Conservation (phyloP, 106 monocot species). For the Xerophyta viscosa region DNA sequence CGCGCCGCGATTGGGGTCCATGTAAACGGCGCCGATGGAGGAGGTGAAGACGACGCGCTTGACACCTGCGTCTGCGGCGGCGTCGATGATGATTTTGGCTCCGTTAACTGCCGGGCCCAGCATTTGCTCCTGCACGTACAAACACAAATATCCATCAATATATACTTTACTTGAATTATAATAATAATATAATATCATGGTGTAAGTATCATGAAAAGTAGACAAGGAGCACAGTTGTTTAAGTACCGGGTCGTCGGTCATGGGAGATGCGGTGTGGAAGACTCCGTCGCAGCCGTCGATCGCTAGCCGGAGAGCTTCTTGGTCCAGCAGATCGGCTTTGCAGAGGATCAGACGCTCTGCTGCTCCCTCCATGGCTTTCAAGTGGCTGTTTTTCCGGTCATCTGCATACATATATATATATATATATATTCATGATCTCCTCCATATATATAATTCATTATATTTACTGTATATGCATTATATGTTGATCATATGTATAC, state of each 20-base stretch:
- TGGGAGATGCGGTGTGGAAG: constrained; percentile 48
- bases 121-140: constrained; percentile 21
- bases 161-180: background rate
- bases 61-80: constrained; percentile 21
- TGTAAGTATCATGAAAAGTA: too few relatives aligned
- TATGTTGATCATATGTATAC: background rate
- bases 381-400: constrained; percentile 31
- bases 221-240: background rate
- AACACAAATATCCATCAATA: background rate
- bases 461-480: background rate
- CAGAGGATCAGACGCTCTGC: constrained; percentile 24
- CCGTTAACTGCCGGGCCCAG: constrained; percentile 31
- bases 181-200: background rate
- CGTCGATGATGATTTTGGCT: constrained; percentile 25
- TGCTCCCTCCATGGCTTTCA: constrained; percentile 38
- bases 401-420: constrained; percentile 4
- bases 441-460: too few relatives aligned
- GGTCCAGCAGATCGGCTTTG: constrained; percentile 34
- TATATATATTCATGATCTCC: too few relatives aligned
- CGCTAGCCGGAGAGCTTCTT: constrained; percentile 17
- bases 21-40: constrained; percentile 40
- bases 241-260: constrained; percentile 39
- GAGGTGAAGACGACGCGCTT: constrained; percentile 46
- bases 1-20: constrained; percentile 32
- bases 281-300: constrained; percentile 40